A percentile compares a stretch with the other conserved stretches of the same genome.
These are phyloP conservation scores for Diaporthe sp. DNA, from an alignment of 2,329 filamentous ascomycete genomes.

Conservation along the genomic window DNA sequence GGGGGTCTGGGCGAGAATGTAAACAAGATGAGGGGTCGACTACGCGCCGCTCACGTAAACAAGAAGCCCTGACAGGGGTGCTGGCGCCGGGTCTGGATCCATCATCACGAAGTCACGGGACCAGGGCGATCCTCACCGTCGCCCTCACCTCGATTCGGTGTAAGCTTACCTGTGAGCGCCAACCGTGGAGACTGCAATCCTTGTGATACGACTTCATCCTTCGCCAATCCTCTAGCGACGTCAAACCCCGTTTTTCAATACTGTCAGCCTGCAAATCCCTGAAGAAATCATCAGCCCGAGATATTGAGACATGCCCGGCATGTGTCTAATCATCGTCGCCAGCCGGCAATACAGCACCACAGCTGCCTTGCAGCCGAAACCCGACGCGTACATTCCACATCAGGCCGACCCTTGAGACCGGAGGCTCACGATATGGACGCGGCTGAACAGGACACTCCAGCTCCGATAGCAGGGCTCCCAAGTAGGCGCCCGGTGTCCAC, in stretches of 20 bases:
- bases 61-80: conserved; percentile 40
- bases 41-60: conserved; percentile 41
- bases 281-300: background rate
- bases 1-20: conserved; percentile 36
- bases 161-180: background rate
- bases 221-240: background rate
- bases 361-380: background rate
- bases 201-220: conserved; percentile 6
- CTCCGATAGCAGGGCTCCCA: background rate
- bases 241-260: background rate
- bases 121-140: background rate
- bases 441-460: background rate
- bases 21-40: conserved; percentile 40
- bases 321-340: background rate
- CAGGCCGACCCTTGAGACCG: background rate
- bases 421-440: background rate
- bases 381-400: background rate
- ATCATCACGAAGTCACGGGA: conserved; percentile 42
- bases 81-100: conserved; percentile 35
- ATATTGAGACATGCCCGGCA: background rate
- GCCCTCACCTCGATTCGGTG: background rate
- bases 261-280: background rate
- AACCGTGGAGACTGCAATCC: conserved; percentile 7
- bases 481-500: background rate
- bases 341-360: background rate